Evolutionary conservation across 1,284 basidiomycete species (phyloP).

Genomic region (Anthracocystis panici-leucophaei): DNA sequence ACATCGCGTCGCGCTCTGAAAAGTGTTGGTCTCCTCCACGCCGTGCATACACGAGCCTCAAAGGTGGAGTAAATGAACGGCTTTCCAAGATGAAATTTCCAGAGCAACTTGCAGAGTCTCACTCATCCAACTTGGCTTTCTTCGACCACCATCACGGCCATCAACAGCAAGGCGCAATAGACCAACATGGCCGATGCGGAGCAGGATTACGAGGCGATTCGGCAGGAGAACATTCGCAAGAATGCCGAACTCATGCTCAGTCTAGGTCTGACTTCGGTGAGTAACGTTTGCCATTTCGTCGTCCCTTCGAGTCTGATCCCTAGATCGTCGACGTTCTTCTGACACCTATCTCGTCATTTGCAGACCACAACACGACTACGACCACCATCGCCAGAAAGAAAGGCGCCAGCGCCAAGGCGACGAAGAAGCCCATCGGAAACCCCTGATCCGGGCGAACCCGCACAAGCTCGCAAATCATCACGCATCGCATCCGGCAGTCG

Average conservation of each 20-base stretch:
- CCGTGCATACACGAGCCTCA: constrained; percentile 13
- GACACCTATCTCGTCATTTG: too few species aligned
- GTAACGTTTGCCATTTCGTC: constrained; percentile 7
- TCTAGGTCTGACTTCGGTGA: constrained; percentile 46
- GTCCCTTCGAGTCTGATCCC: background rate
- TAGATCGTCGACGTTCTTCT: background rate
- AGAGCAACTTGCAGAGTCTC: background rate
- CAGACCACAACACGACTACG: constrained; percentile 35
- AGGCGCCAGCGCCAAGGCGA: constrained; percentile 14
- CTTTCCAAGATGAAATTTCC: too few species aligned
- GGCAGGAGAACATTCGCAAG: constrained; percentile 70
- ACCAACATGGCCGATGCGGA: constrained; percentile 41
- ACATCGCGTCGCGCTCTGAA: too few species aligned
- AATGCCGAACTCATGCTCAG: constrained; percentile 58
- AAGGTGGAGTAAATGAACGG: too few species aligned
- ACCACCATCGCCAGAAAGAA: constrained; percentile 40
- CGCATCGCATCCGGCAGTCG: constrained; percentile 37
- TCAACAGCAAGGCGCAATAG: background rate
- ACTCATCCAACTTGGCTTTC: background rate
- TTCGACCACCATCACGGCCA: background rate
- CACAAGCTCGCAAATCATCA: constrained; percentile 40
- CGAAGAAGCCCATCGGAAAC: constrained; percentile 13
- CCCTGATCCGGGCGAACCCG: constrained; percentile 15
- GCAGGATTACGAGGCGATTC: constrained; percentile 51
- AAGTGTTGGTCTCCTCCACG: constrained; percentile 23